Evolutionary conservation across 1,284 basidiomycete species (phyloP).

Genomic region (Ustilago xerochloae): DNA sequence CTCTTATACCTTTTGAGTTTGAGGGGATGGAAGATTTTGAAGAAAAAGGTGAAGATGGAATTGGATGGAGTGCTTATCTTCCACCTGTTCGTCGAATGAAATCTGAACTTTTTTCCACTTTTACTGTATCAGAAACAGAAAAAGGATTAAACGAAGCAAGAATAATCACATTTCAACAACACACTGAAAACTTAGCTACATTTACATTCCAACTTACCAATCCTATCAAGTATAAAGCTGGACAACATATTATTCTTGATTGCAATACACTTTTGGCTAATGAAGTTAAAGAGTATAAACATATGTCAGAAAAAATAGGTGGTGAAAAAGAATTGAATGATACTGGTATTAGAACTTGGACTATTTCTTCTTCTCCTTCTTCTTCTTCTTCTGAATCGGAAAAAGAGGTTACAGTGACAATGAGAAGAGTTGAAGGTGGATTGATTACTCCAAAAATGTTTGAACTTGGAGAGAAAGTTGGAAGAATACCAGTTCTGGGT

Average conservation of each 20-base stretch:
- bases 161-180: slow-evolving; percentile 7
- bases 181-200: slow-evolving; percentile 18
- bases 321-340: slow-evolving; percentile 49
- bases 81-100: slow-evolving; percentile 31
- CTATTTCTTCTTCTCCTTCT: slow-evolving; percentile 30
- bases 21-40: slow-evolving; percentile 21
- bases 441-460: slow-evolving; percentile 33
- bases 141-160: slow-evolving; percentile 5
- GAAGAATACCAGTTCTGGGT: slow-evolving; percentile 25
- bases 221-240: slow-evolving; percentile 24
- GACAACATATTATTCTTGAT: slow-evolving; percentile 47
- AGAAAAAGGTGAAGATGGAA: slow-evolving; percentile 14
- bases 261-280: slow-evolving; percentile 20
- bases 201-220: slow-evolving; percentile 19
- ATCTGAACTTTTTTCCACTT: slow-evolving; percentile 12
- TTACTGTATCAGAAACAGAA: not conserved
- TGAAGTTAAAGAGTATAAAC: slow-evolving; percentile 36
- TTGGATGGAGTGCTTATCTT: slow-evolving; percentile 49
- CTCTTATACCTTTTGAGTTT: slow-evolving; percentile 5
- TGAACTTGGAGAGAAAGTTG: not conserved
- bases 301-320: slow-evolving; percentile 39
- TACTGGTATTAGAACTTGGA: slow-evolving; percentile 37
- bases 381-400: slow-evolving; percentile 4
- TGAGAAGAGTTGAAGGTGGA: slow-evolving; percentile 25
- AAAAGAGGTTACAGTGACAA: slow-evolving; percentile 17